phyloP scores from a whole-genome alignment of 2,329 filamentous ascomycete genomes.

The Aphanocladium album region DNA sequence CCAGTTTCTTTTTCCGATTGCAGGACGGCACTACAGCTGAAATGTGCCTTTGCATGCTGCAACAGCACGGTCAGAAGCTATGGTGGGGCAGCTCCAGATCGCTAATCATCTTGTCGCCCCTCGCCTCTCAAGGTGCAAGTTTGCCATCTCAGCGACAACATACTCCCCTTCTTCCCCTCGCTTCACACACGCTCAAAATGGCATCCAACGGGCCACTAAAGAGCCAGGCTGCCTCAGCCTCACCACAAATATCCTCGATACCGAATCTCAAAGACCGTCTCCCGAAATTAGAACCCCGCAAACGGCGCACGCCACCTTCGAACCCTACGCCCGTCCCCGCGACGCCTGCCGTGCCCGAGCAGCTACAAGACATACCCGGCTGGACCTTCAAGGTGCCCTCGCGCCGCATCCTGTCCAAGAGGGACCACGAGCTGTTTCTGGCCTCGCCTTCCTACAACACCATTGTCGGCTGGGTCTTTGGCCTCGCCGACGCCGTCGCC shows the following conservation, averaged over 20 bases:
- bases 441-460: conserved; percentile 70
- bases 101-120: background rate
- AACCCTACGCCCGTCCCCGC: conserved; percentile 63
- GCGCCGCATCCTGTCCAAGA: conserved; percentile 73
- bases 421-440: conserved; percentile 78
- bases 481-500: conserved; percentile 74
- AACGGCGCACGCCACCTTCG: conserved; percentile 44
- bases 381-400: conserved; percentile 62
- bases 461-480: conserved; percentile 79
- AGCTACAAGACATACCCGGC: conserved; percentile 52
- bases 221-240: conserved; percentile 12
- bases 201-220: background rate
- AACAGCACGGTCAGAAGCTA: background rate
- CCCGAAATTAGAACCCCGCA: conserved; percentile 63
- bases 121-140: conserved; percentile 7
- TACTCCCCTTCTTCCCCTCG: background rate
- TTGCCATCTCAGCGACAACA: background rate
- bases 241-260: conserved; percentile 18
- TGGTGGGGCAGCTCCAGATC: conserved; percentile 9
- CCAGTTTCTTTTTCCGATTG: background rate
- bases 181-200: background rate
- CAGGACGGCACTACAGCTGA: background rate
- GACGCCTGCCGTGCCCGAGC: conserved; percentile 68
- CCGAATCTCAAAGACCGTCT: conserved; percentile 47
- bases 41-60: background rate